These are phyloP conservation scores for Agrocybe praecox DNA, from an alignment of 768 basidiomycete species.

Conservation along the genomic window DNA sequence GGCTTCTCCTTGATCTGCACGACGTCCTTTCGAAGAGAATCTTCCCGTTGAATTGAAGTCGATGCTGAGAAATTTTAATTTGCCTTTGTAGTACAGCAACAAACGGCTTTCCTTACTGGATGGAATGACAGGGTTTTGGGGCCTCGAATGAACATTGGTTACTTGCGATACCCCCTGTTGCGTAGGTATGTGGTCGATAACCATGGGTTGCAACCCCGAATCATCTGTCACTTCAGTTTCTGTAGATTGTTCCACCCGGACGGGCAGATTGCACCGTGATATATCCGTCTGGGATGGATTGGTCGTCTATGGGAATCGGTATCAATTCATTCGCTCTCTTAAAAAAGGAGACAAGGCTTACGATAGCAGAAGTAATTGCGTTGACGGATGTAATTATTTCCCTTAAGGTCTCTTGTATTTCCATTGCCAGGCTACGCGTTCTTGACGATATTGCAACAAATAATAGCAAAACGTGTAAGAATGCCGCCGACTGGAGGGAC, in stretches of 20 bases:
- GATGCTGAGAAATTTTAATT: too few relatives aligned
- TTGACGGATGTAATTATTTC: conserved; percentile 12
- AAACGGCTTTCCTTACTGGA: not conserved
- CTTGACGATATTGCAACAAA: conserved; percentile 66
- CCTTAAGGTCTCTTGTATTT: conserved; percentile 41
- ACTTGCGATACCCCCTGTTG: not conserved
- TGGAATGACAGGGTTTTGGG: not conserved
- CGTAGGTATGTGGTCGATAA: not conserved
- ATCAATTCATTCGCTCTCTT: not conserved
- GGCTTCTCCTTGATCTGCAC: not conserved
- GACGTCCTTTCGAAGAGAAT: not conserved
- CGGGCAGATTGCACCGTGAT: not conserved
- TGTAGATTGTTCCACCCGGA: not conserved
- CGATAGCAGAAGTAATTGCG: conserved; percentile 8
- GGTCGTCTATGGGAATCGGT: not conserved
- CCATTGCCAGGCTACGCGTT: conserved; percentile 45
- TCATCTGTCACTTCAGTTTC: not conserved
- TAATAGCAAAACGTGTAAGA: conserved; percentile 66
- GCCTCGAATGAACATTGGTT: not conserved
- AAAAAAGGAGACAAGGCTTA: not conserved
- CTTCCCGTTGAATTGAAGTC: not conserved
- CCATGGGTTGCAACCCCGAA: not conserved
- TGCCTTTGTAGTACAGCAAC: too few relatives aligned
- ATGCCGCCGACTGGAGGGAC: conserved; percentile 73
- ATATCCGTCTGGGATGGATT: not conserved